Conservation (phyloP, 2,329 filamentous ascomycete species). For the Arachnomyces sp. region DNA sequence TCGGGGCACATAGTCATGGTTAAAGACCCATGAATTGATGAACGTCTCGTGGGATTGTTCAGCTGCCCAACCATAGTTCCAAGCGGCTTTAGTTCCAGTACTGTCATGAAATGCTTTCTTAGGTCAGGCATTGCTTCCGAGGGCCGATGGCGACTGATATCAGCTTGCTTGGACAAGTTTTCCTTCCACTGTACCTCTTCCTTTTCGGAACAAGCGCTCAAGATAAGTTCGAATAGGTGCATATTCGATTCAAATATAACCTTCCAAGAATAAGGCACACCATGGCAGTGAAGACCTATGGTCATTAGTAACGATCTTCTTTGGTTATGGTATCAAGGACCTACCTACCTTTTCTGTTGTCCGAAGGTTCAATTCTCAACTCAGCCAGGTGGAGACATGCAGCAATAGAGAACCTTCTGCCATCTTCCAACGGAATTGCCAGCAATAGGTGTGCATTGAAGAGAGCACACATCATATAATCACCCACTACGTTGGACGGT, state of each 20-base stretch:
- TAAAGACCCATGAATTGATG: conserved; percentile 73
- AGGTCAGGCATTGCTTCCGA: conserved; percentile 32
- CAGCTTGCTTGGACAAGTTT: conserved; percentile 51
- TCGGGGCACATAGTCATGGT: conserved; percentile 5
- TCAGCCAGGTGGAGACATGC: conserved; percentile 64
- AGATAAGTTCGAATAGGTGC: conserved; percentile 72
- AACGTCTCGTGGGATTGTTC: conserved; percentile 39
- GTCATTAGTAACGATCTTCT: conserved; percentile 29
- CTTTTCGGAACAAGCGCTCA: conserved; percentile 74
- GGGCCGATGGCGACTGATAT: conserved; percentile 44
- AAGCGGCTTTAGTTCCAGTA: conserved; percentile 4
- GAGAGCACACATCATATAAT: conserved; percentile 79
- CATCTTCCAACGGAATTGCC: conserved; percentile 58
- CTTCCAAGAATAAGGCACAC: conserved; percentile 86
- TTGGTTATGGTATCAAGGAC: conserved; percentile 26
- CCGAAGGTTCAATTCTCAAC: conserved; percentile 60
- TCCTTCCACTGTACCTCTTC: conserved; percentile 77
- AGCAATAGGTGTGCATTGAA: conserved; percentile 75
- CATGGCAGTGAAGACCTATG: conserved; percentile 77
- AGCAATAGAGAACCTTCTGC: conserved; percentile 63
- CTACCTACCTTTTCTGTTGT: conserved; percentile 67
- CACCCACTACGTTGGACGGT: conserved; percentile 58
- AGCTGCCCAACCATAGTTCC: conserved; percentile 63
- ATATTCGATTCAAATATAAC: conserved; percentile 71
- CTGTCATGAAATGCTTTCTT: conserved; percentile 18